A percentile compares a stretch with the other conserved stretches of the same genome.
Evolutionary conservation across 805 yeast genomes (phyloP).

Genomic region (Blastobotrys americana): DNA sequence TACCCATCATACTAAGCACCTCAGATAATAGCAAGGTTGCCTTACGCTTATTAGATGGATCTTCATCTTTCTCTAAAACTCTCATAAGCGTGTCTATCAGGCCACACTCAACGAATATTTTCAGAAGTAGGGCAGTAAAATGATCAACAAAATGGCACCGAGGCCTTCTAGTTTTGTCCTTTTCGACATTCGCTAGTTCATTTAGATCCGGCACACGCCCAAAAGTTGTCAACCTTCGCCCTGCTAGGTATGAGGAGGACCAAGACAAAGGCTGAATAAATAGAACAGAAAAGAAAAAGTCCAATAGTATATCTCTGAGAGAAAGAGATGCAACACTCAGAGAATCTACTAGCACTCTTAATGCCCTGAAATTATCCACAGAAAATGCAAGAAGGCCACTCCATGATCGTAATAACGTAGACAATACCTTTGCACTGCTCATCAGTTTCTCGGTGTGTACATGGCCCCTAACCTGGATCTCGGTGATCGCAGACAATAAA

Average conservation of each 20-base stretch:
- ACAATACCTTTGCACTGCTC: slow-evolving; percentile 50
- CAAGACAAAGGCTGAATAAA: slow-evolving; percentile 54
- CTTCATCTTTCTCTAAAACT: slow-evolving; percentile 38
- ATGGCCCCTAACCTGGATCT: slow-evolving; percentile 43
- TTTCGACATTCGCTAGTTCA: slow-evolving; percentile 16
- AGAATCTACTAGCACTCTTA: slow-evolving; percentile 54
- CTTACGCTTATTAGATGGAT: slow-evolving; percentile 45
- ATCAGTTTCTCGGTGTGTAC: slow-evolving; percentile 50
- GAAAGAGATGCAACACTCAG: slow-evolving; percentile 50
- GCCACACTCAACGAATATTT: slow-evolving; percentile 49
- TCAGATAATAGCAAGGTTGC: slow-evolving; percentile 61
- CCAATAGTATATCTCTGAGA: slow-evolving; percentile 54
- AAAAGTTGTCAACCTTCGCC: slow-evolving; percentile 21
- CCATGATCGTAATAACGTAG: slow-evolving; percentile 60
- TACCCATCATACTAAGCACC: slow-evolving; percentile 46
- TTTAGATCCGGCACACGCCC: slow-evolving; percentile 30
- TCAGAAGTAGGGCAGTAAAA: slow-evolving; percentile 53
- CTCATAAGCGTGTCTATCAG: slow-evolving; percentile 43
- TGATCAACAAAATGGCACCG: slow-evolving; percentile 41
- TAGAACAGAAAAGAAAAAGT: slow-evolving; percentile 62
- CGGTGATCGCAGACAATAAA: slow-evolving; percentile 66
- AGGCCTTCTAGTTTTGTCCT: slow-evolving; percentile 18
- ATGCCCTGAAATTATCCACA: slow-evolving; percentile 45
- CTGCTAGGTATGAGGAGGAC: slow-evolving; percentile 33
- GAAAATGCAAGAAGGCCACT: slow-evolving; percentile 67